Evolutionary conservation across 805 yeast genomes (phyloP).

Genomic region (Nakazawaea anatomiae): DNA sequence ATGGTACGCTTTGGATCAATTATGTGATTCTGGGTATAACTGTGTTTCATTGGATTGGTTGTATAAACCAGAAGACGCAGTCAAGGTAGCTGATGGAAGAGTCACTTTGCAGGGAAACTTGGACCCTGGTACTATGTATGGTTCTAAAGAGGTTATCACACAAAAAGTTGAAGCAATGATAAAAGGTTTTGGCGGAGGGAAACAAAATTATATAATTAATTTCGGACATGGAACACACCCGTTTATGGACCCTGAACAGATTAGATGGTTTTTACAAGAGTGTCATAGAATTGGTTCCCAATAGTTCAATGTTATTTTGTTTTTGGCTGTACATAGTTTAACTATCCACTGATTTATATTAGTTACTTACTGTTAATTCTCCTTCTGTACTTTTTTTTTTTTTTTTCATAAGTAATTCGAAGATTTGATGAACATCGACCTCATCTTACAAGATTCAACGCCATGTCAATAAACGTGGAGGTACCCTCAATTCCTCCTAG

Average conservation of each 20-base stretch:
- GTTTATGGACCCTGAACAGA: slow-evolving; percentile 89
- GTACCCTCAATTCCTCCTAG: neutral
- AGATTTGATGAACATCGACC: no score
- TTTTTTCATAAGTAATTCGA: no score
- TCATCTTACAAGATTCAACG: no score
- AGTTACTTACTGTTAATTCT: no score
- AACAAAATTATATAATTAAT: slow-evolving; percentile 84
- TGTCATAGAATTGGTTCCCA: slow-evolving; percentile 72
- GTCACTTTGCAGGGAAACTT: slow-evolving; percentile 89
- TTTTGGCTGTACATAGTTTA: no score
- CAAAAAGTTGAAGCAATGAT: slow-evolving; percentile 85
- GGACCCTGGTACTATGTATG: slow-evolving; percentile 94
- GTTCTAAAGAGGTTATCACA: slow-evolving; percentile 75
- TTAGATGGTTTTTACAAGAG: slow-evolving; percentile 79
- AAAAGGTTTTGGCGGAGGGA: slow-evolving; percentile 89
- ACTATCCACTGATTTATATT: no score
- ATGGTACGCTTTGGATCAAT: slow-evolving; percentile 89
- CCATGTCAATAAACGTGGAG: neutral
- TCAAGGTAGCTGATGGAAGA: slow-evolving; percentile 64
- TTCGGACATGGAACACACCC: slow-evolving; percentile 99
- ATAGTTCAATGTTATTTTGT: slow-evolving; percentile 12
- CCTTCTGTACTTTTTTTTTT: neutral
- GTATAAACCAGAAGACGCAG: slow-evolving; percentile 80
- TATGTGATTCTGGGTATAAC: slow-evolving; percentile 78
- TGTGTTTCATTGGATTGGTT: slow-evolving; percentile 93